Evolutionary conservation across 2,329 filamentous ascomycete genomes (phyloP).

Genomic region (Neofusicoccum kwambonambiense): DNA sequence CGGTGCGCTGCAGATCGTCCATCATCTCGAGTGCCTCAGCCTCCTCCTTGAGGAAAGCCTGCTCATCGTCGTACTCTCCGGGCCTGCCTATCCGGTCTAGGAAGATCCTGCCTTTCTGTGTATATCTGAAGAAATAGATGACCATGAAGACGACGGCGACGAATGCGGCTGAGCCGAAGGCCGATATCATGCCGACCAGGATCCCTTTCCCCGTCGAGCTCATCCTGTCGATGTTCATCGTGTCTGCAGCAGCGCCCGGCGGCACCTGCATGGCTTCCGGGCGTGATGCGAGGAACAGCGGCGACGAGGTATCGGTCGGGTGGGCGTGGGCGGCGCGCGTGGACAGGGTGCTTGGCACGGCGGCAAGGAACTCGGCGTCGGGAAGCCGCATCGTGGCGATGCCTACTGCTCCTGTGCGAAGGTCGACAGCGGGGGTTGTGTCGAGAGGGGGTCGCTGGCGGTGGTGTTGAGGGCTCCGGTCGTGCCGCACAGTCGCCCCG

Average conservation of each 20-base stretch:
- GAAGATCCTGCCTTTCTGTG: conserved; percentile 81
- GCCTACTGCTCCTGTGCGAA: not conserved
- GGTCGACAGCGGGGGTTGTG: not conserved
- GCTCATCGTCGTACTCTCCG: conserved; percentile 96
- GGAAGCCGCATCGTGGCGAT: conserved; percentile 33
- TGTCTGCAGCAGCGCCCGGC: not conserved
- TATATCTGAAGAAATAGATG: conserved; percentile 94
- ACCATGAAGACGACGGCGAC: conserved; percentile 76
- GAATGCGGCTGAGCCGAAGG: conserved; percentile 85
- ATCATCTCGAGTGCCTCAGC: conserved; percentile 91
- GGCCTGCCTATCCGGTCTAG: conserved; percentile 90
- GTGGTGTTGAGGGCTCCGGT: conserved; percentile 2
- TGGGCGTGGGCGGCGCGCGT: conserved; percentile 27
- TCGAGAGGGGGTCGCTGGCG: not conserved
- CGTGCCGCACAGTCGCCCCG: conserved; percentile 14
- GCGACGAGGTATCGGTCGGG: conserved; percentile 28
- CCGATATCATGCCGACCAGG: conserved; percentile 90
- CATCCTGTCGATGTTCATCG: conserved; percentile 24
- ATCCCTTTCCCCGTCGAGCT: conserved; percentile 71
- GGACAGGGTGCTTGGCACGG: conserved; percentile 33
- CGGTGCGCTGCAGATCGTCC: conserved; percentile 86
- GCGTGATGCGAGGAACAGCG: conserved; percentile 22
- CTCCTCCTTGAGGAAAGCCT: conserved; percentile 90
- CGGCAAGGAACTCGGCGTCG: conserved; percentile 22
- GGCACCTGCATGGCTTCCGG: conserved; percentile 21